These are phyloP conservation scores for Pythium diclinum DNA, from an alignment of 352 stramenopile species.

Conservation along the genomic window DNA sequence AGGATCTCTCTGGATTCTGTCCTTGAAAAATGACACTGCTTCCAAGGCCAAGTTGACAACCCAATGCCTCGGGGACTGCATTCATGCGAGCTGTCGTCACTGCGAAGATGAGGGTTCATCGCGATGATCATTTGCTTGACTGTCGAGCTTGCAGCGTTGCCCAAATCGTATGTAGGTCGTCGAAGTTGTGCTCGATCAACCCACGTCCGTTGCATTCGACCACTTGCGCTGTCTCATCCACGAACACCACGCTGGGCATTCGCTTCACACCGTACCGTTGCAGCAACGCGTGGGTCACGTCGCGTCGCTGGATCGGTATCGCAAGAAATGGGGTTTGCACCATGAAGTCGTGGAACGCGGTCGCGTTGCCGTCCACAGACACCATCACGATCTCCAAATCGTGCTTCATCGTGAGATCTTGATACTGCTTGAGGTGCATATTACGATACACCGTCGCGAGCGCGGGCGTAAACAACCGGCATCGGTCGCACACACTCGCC, in stretches of 20 bases:
- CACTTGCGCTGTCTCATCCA: constrained; percentile 43
- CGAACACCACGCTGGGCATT: constrained; percentile 58
- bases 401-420: constrained; percentile 44
- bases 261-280: constrained; percentile 52
- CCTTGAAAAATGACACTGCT: no score
- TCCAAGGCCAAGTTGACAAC: no score
- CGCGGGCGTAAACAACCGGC: constrained; percentile 51
- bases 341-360: constrained; percentile 48
- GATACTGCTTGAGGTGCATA: constrained; percentile 52
- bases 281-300: constrained; percentile 37
- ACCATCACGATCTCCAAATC: constrained; percentile 58
- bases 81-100: no score
- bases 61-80: no score
- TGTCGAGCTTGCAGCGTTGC: not conserved
- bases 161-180: constrained; percentile 47
- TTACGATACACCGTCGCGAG: constrained; percentile 55
- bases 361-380: constrained; percentile 42
- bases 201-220: constrained; percentile 46
- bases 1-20: no score
- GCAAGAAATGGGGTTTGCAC: constrained; percentile 51
- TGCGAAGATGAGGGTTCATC: no score
- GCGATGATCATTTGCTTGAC: not conserved
- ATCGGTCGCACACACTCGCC: constrained; percentile 43
- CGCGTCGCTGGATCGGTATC: constrained; percentile 38
- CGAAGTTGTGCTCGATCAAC: constrained; percentile 54